Evolutionary conservation across 2,329 filamentous ascomycete genomes (phyloP).

Genomic region (Trichophyton equinum): DNA sequence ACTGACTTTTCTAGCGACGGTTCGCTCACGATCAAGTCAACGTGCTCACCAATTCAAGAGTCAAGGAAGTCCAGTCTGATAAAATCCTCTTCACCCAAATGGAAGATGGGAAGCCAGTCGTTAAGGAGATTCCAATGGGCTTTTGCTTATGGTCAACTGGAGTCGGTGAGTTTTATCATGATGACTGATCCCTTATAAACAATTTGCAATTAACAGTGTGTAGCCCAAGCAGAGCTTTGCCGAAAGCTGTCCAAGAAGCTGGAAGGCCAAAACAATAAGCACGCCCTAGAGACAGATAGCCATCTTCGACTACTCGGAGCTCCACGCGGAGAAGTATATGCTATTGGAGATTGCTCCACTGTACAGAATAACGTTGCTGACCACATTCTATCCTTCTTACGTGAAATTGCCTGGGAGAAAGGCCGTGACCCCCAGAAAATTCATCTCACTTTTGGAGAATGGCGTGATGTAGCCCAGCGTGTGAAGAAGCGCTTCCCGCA

Average conservation of each 20-base stretch:
- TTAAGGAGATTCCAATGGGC: conserved; percentile 87
- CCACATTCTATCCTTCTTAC: conserved; percentile 79
- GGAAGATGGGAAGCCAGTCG: conserved; percentile 59
- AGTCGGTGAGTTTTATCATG: conserved; percentile 41
- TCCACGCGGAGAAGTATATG: conserved; percentile 87
- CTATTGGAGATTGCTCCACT: conserved; percentile 88
- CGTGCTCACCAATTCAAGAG: conserved; percentile 81
- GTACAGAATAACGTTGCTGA: conserved; percentile 96
- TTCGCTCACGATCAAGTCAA: conserved; percentile 87
- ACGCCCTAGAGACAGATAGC: conserved; percentile 86
- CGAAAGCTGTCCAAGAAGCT: conserved; percentile 67
- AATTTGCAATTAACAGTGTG: conserved; percentile 6
- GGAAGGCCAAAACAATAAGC: conserved; percentile 67
- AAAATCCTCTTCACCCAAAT: conserved; percentile 84
- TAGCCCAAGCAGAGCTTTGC: conserved; percentile 65
- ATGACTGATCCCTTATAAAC: too few relatives aligned
- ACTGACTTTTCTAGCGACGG: conserved; percentile 40
- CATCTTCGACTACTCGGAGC: conserved; percentile 82
- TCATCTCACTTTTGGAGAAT: conserved; percentile 74
- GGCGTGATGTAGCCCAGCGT: conserved; percentile 69
- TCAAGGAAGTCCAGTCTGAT: conserved; percentile 74
- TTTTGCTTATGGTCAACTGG: conserved; percentile 98
- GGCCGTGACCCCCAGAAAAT: conserved; percentile 83
- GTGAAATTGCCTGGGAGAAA: conserved; percentile 79
- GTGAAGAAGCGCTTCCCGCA: conserved; percentile 88